Evolutionary conservation across 225 moss, liverwort and hornwort genomes (phyloP), one percentile per base, ranked within the genome.

Genomic region (Ulota crispa): DNA sequence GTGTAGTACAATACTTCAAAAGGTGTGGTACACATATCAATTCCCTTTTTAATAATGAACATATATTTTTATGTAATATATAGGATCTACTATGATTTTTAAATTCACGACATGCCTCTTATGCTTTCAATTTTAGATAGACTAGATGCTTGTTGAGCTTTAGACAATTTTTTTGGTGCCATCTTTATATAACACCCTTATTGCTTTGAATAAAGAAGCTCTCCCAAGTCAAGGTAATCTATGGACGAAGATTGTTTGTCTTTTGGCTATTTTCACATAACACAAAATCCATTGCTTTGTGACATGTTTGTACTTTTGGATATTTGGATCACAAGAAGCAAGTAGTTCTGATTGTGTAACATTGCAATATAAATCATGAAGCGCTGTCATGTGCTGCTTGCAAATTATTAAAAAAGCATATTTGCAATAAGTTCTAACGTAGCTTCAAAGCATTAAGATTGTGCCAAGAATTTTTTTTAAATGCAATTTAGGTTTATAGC

Each of bases 121-220:
- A 80, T 66, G 1, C 60, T 86, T 80, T 83, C 83, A 23, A 86
- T 61, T 19, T 19, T 72, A 19, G 80, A 80, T 72, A 86, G 72
- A 43, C 53, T 72, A 71, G 71, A 15, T 5, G 66, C 42, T 67
- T 80, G 72, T 80, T 86, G 59, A 32, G 66, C 60, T 2, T 77
- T 21, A 5, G 41, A 20, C 0, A 26, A 59, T 20, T 23, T 86
- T 30, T 83, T 83, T 0, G 86, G 80, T 7, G 83, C 76, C 86
- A 83, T 86, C 72, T 8, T 6, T 2, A 34, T 18, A 37, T 1
- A 30, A 42, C 6, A 21, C 50, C 27, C 13, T 73, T 27, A 37
- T 2, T 36, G 50, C 13, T 4, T 53, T 50, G 15, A 57, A 41
- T 34, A 24, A 18, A 32, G 0, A 24, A 31, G 1, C 14, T 45